Percentiles rank a stretch among this genome's conserved stretches.
phyloP scores from a whole-genome alignment of 2,329 filamentous ascomycete genomes.

The Xylariaceae sp. region DNA sequence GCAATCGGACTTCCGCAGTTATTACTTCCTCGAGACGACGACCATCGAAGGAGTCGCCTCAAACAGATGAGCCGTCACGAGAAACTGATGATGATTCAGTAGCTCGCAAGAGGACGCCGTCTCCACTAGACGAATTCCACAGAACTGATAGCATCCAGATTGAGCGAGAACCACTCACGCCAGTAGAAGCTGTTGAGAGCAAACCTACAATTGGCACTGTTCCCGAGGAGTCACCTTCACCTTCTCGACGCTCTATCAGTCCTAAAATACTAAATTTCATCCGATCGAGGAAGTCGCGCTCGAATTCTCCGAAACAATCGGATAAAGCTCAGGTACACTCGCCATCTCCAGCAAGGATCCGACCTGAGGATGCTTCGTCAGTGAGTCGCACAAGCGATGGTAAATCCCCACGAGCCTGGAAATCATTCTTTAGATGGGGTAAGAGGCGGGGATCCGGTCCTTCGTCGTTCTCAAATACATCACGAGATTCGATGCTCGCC shows the following conservation, averaged over 20 bases:
- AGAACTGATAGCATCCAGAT: constrained; percentile 43
- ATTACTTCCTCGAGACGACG: constrained; percentile 54
- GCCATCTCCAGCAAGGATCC: constrained; percentile 31
- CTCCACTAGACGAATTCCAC: constrained; percentile 43
- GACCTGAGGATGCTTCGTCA: constrained; percentile 45
- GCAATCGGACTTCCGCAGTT: constrained; percentile 50
- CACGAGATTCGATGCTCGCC: constrained; percentile 72
- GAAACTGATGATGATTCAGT: constrained; percentile 13
- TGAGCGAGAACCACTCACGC: constrained; percentile 2
- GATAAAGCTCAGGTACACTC: constrained; percentile 26
- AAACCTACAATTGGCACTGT: constrained; percentile 6
- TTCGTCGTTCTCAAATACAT: constrained; percentile 88
- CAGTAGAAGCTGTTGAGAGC: constrained; percentile 2
- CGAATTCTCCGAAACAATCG: constrained; percentile 43
- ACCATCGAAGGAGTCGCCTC: constrained; percentile 33
- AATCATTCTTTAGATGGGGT: constrained; percentile 69
- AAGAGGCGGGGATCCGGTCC: constrained; percentile 54
- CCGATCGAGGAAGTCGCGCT: constrained; percentile 43
- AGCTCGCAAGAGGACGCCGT: constrained; percentile 17
- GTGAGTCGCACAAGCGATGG: constrained; percentile 52
- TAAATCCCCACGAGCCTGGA: constrained; percentile 54
- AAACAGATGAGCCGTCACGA: constrained; percentile 26
- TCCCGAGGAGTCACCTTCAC: constrained; percentile 8
- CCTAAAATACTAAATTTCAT: constrained; percentile 35
- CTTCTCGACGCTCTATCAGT: constrained; percentile 25